phyloP scores from a whole-genome alignment of 805 yeast genomes.

The Wickerhamiella alocasiicola region DNA sequence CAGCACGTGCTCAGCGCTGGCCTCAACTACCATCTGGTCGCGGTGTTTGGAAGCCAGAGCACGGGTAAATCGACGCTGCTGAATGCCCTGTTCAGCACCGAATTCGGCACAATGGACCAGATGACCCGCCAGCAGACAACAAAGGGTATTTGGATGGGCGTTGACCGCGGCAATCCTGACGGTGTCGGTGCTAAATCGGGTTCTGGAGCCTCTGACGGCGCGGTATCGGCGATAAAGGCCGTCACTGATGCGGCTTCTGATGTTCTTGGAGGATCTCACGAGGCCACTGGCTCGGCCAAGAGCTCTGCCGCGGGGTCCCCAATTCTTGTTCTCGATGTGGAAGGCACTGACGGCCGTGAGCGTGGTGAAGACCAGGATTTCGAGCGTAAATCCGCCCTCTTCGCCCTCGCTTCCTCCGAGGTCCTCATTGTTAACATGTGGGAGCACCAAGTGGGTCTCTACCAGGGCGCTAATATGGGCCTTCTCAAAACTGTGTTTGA shows the following conservation, averaged over 20 bases:
- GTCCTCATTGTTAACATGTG: slow-evolving; percentile 83
- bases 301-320: not conserved
- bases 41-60: slow-evolving; percentile 95
- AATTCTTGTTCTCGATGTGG: slow-evolving; percentile 74
- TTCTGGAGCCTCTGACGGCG: too few relatives aligned
- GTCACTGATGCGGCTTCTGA: not conserved
- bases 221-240: too few relatives aligned
- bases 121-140: slow-evolving; percentile 78
- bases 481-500: slow-evolving; percentile 90
- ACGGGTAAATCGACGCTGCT: slow-evolving; percentile 92
- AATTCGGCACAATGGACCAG: slow-evolving; percentile 90
- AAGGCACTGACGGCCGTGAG: slow-evolving; percentile 97
- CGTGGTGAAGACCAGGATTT: slow-evolving; percentile 98
- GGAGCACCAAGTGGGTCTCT: slow-evolving; percentile 94
- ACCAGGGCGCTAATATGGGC: slow-evolving; percentile 97
- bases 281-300: too few relatives aligned
- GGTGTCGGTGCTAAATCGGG: not conserved
- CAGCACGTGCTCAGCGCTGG: slow-evolving; percentile 32
- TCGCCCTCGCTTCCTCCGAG: slow-evolving; percentile 87
- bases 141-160: slow-evolving; percentile 69
- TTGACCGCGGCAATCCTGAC: slow-evolving; percentile 30
- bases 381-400: slow-evolving; percentile 89
- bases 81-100: slow-evolving; percentile 73
- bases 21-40: slow-evolving; percentile 71
- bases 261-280: too few relatives aligned